Conservation (phyloP, 2,329 filamentous ascomycete species). For the Lojkania enalia region DNA sequence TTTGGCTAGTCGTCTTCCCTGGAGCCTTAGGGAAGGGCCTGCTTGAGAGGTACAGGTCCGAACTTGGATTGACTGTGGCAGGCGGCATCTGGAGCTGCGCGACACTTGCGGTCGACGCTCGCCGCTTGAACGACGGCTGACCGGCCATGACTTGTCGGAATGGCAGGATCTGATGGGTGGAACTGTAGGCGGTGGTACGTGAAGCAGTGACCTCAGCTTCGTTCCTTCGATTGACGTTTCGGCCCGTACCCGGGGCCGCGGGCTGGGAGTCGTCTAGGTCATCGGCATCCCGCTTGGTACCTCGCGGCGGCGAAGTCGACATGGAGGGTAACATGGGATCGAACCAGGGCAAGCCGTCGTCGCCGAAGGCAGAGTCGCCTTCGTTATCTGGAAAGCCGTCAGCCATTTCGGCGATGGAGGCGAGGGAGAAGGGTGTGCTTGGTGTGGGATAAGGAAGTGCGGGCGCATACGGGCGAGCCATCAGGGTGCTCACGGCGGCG, state of each 20-base stretch:
- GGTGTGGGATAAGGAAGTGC: conserved; percentile 1
- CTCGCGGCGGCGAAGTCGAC: conserved; percentile 28
- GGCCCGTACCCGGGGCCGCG: conserved; percentile 17
- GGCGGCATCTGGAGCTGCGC: no score
- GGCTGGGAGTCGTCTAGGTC: conserved; percentile 22
- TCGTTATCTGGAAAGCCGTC: conserved; percentile 31
- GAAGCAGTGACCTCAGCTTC: conserved; percentile 32
- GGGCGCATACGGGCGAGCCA: conserved; percentile 5
- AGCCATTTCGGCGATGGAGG: conserved; percentile 31
- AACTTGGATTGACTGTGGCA: no score
- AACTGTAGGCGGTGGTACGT: conserved; percentile 30
- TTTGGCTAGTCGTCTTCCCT: no score
- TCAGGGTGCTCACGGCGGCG: conserved; percentile 13
- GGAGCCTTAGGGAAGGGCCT: no score
- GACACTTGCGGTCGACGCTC: no score
- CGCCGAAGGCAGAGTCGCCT: conserved; percentile 38
- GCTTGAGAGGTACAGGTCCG: no score
- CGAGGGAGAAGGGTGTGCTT: conserved; percentile 1
- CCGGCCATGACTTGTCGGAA: conserved; percentile 19
- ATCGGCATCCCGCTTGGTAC: conserved; percentile 36
- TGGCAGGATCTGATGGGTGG: conserved; percentile 30
- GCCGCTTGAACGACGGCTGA: conserved; percentile 37
- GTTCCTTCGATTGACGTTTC: conserved; percentile 17
- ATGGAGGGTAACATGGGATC: conserved; percentile 35
- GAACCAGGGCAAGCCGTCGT: conserved; percentile 28